These are phyloP conservation scores for Geranium rotundifolium DNA, from an alignment of 345 rosid species.

Conservation along the genomic window DNA sequence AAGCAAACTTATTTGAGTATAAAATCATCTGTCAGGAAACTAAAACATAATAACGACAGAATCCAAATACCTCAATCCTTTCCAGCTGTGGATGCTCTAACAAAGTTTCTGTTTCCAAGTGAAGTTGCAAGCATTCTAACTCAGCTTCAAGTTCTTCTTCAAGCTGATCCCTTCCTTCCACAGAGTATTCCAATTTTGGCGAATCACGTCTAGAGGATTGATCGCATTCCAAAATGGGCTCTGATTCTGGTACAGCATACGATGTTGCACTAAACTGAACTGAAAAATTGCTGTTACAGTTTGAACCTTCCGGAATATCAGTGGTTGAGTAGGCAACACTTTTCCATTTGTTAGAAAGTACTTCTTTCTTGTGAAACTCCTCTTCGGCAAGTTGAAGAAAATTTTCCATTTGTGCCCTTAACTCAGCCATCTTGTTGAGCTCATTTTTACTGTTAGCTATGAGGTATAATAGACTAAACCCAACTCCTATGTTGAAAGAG, in stretches of 20 bases:
- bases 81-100: slow-evolving; percentile 12
- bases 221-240: slow-evolving; percentile 10
- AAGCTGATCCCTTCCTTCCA: slow-evolving; percentile 42
- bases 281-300: slow-evolving; percentile 9
- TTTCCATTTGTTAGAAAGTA: too few species aligned
- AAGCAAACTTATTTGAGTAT: not conserved
- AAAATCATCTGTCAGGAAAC: not conserved
- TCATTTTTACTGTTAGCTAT: slow-evolving; percentile 47
- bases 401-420: slow-evolving; percentile 38
- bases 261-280: slow-evolving; percentile 5
- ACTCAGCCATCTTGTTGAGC: slow-evolving; percentile 34
- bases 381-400: slow-evolving; percentile 29
- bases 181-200: slow-evolving; percentile 14
- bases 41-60: not conserved
- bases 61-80: slow-evolving; percentile 23
- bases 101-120: slow-evolving; percentile 28
- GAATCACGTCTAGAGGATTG: slow-evolving; percentile 4
- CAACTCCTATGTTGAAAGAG: slow-evolving; percentile 37
- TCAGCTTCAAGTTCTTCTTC: slow-evolving; percentile 74
- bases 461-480: slow-evolving; percentile 39
- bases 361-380: slow-evolving; percentile 16
- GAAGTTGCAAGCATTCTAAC: slow-evolving; percentile 46
- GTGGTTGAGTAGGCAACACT: slow-evolving; percentile 13
- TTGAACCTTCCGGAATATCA: too few species aligned
- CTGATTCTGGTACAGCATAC: slow-evolving; percentile 18